Evolutionary conservation across 805 yeast species (phyloP).

Genomic region (Saccharomycopsis fermentans): DNA sequence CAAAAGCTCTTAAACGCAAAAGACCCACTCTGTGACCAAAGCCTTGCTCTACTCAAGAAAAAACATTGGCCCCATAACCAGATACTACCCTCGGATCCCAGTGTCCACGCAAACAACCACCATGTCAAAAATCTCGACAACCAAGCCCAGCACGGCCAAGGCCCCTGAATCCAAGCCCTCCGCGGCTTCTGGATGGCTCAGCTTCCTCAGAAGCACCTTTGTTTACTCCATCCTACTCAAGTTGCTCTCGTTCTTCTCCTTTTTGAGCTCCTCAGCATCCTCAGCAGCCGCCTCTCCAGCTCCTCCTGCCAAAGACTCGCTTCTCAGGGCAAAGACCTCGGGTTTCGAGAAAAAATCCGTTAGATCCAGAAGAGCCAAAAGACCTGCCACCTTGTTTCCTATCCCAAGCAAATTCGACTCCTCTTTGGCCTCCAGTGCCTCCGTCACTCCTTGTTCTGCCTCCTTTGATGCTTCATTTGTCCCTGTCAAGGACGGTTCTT

Average conservation of each 20-base stretch:
- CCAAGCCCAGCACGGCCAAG: too few relatives aligned
- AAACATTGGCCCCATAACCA: too few relatives aligned
- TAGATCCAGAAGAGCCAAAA: not conserved
- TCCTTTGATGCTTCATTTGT: constrained; percentile 14
- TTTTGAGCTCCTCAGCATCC: not conserved
- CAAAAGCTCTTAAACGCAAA: too few relatives aligned
- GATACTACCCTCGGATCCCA: too few relatives aligned
- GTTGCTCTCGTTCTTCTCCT: not conserved
- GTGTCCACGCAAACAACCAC: too few relatives aligned
- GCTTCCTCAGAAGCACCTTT: not conserved
- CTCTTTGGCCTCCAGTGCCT: constrained; percentile 1
- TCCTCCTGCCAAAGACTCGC: not conserved
- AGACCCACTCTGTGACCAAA: too few relatives aligned
- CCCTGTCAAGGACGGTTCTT: constrained; percentile 15
- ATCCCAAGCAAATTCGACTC: constrained; percentile 4
- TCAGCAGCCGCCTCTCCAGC: not conserved
- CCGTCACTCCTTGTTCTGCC: constrained; percentile 16
- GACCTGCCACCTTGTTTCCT: constrained; percentile 12
- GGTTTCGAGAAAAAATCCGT: not conserved
- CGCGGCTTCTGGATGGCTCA: too few relatives aligned
- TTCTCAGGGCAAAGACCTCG: not conserved
- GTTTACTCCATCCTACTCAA: not conserved
- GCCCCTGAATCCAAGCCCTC: too few relatives aligned
- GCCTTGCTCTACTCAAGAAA: too few relatives aligned
- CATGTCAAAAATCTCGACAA: too few relatives aligned